A percentile compares a stretch with the other conserved stretches of the same genome.
Conservation (phyloP, 495 filamentous ascomycete genomes). For the Xylaria grammica region DNA sequence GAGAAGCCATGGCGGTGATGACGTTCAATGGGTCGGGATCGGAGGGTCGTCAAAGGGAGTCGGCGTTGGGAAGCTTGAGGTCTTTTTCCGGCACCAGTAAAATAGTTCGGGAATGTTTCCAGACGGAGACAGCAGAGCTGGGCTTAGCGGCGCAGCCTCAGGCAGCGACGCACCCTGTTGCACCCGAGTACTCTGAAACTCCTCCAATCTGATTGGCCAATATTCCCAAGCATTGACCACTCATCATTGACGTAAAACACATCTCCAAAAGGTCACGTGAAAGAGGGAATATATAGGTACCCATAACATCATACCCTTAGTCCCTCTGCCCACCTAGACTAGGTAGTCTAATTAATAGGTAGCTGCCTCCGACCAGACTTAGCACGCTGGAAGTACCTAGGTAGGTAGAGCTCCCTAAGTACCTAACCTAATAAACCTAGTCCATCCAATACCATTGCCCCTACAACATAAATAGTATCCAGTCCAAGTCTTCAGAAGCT, state of each 20-base stretch:
- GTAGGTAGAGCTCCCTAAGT: no score
- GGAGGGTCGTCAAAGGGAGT: constrained; percentile 24
- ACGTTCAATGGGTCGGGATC: constrained; percentile 42
- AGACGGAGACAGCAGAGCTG: constrained; percentile 8
- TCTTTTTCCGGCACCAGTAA: constrained; percentile 50
- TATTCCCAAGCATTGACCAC: constrained; percentile 24
- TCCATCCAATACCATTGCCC: no score
- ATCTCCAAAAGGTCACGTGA: constrained; percentile 23
- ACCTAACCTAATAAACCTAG: no score
- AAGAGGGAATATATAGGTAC: background rate
- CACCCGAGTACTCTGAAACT: constrained; percentile 34
- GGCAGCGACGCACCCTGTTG: constrained; percentile 17
- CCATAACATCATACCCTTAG: no score
- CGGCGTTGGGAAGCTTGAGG: constrained; percentile 48
- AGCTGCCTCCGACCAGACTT: no score
- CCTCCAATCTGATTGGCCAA: constrained; percentile 29
- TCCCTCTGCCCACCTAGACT: no score
- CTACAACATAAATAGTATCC: no score
- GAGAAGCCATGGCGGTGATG: constrained; percentile 49
- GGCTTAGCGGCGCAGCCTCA: constrained; percentile 29
- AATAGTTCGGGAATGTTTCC: constrained; percentile 29
- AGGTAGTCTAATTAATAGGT: no score
- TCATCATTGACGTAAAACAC: background rate
- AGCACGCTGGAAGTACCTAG: no score
- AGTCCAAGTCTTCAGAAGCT: no score